A percentile compares a stretch with the other conserved stretches of the same genome.
Evolutionary conservation across 345 rosid species (phyloP).

Genomic region (Corchorus olitorius): DNA sequence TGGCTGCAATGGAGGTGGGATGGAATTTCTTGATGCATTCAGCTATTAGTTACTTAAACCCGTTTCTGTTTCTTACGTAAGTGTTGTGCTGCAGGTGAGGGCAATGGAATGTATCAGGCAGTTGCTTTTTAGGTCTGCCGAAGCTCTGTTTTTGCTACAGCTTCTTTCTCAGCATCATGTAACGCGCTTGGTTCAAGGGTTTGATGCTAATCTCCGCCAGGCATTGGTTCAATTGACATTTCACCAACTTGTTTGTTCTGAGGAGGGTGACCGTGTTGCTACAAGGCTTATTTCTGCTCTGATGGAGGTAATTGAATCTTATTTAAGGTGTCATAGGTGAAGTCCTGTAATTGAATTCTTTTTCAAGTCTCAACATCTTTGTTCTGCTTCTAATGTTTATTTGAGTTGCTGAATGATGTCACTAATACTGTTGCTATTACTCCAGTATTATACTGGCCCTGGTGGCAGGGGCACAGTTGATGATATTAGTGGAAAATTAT

Average conservation of each 20-base stretch:
- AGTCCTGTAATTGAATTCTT: not conserved
- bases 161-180: conserved; percentile 89
- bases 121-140: conserved; percentile 95
- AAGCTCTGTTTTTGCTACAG: conserved; percentile 89
- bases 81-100: conserved; percentile 63
- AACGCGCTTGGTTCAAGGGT: conserved; percentile 78
- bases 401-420: conserved; percentile 1
- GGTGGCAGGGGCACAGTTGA: conserved; percentile 99
- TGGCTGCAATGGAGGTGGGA: conserved; percentile 91
- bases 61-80: conserved; percentile 21
- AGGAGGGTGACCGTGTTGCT: conserved; percentile 91
- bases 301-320: conserved; percentile 72
- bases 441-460: conserved; percentile 92
- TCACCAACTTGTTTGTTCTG: conserved; percentile 90
- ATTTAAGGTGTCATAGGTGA: not conserved
- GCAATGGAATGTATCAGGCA: conserved; percentile 98
- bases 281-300: conserved; percentile 81
- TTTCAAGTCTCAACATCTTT: conserved; percentile 11
- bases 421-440: conserved; percentile 25
- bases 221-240: conserved; percentile 80
- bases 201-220: conserved; percentile 66
- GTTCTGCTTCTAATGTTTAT: not conserved
- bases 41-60: conserved; percentile 7
- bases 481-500: conserved; percentile 79
- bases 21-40: conserved; percentile 25